Evolutionary conservation across 108 stramenopile species (phyloP), one percentile per base, ranked within the genome.

Genomic region (Cyclotella cryptica): DNA sequence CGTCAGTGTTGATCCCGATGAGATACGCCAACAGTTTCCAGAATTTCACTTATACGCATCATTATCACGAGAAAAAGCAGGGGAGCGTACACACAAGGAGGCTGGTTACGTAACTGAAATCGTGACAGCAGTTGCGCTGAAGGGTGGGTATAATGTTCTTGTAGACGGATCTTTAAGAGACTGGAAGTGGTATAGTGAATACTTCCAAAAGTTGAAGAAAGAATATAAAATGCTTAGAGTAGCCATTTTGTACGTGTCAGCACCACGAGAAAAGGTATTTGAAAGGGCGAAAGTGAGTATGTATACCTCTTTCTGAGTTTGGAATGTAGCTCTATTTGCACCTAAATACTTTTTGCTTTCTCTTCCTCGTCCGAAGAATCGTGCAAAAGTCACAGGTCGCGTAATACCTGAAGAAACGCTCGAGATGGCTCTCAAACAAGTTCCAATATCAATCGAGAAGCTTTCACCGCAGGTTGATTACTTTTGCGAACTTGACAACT

Each of bases 1-100:
- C 66, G 92, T 97, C 35, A 47, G 52, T n/a, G 91, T 97, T 9
- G 96, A 97, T 69, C 96, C 96, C 49, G 96, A 95, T 55, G 89
- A 87, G 42, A 88, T 97, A 21, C 69, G 93, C 28, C 77, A 86
- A 18, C 75, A 86, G 39, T 79, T 97, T 24, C 93, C 93, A 7
- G 96, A 97, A 80, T 93, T 83, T 66, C 87, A 85, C 47, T 45
- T 88, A 22, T 94, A 95, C 69, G 85, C 88, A 39, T 65, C 85
- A 27, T 28, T 78, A n/a, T 85, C 76, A 55, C 91, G 90, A 12
- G 84, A 86, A 43, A 21, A 66, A 13, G 96, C 92, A 14, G 92
- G 92, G 21, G 87, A 93, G 46, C 70, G 94, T 22, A 93, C 93
- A 2, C 81, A 87, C 21, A 94, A 92, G 69, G 96, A 95, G 72